Evolutionary conservation across 1,284 basidiomycete species (phyloP), one percentile per base, ranked within the genome.

Genomic region (Takashimella koratensis): DNA sequence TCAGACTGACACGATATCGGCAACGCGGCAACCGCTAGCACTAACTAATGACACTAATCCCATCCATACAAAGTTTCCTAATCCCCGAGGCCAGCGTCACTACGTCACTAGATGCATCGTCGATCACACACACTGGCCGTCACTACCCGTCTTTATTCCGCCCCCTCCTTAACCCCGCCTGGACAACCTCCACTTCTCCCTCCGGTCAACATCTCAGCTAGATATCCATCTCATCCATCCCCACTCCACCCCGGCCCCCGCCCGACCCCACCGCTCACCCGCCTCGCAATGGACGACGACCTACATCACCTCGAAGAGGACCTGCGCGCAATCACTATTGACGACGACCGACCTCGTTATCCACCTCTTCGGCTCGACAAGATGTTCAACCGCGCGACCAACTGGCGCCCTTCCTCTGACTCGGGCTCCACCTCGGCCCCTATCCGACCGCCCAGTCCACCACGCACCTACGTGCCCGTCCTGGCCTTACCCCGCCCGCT

Each of bases 351-450:
- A 16, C 68, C 64, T 2, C 60, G 53, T 25, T 51, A 53, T 3
- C 53, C 58, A 19, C 60, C 66, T 1, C 49, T 74, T 19, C 52
- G 63, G n/a, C 53, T 74, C 2, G 72, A 72, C 54, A 59, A 62
- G 57, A 70, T 74, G 67, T 71, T 71, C 51, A 42, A 45, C 6
- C 57, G 68, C 11, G 58, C 54, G n/a, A 12, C 30, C 27, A 21
- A 40, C 25, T 62, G 57, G 60, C 24, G 43, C 61, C n/a, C n/a
- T n/a, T n/a, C n/a, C n/a, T 65, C 1, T 25, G 50, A 23, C 51
- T 54, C 26, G 59, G 65, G 65, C 48, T 47, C 20, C 24, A 53
- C 58, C 11, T 45, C 55, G 4, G 43, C 51, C 5, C 58, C 54
- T 2, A 25, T 59, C 4, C 51, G 64, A 25, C 53, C 68, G 8